phyloP scores from a whole-genome alignment of 352 stramenopile genomes.

The Thalassiosira allenii region DNA sequence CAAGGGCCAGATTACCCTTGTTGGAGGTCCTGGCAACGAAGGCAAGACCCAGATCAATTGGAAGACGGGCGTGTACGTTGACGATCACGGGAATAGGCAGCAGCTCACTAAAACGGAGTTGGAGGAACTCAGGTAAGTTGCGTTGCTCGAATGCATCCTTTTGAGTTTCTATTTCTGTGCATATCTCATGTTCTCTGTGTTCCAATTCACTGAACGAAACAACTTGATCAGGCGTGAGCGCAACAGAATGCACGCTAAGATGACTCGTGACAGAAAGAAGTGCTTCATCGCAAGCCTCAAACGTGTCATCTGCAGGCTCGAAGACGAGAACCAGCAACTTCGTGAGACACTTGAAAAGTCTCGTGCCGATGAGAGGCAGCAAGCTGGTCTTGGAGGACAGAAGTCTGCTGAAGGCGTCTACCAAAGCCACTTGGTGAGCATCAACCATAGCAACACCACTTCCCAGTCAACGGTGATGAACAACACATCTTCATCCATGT shows the following conservation, averaged over 20 bases:
- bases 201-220: not conserved
- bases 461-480: not conserved
- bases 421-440: not conserved
- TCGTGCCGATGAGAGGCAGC: conserved; percentile 3
- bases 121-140: conserved; percentile 73
- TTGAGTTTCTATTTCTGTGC: conserved; percentile 14
- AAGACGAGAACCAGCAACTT: conserved; percentile 73
- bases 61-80: conserved; percentile 82
- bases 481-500: conserved; percentile 37
- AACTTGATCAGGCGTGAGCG: conserved; percentile 71
- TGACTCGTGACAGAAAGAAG: conserved; percentile 85
- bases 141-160: not conserved
- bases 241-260: conserved; percentile 86
- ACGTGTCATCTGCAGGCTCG: conserved; percentile 76
- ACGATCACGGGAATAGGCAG: conserved; percentile 65
- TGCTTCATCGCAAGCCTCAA: conserved; percentile 77
- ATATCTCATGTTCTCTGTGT: not conserved
- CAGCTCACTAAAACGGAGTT: conserved; percentile 73
- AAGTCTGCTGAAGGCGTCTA: not conserved
- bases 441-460: not conserved
- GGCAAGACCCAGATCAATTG: conserved; percentile 83
- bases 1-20: conserved; percentile 61
- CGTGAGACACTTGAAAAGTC: conserved; percentile 57
- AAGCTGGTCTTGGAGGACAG: not conserved
- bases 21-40: conserved; percentile 59